Percentiles rank a stretch among this genome's conserved stretches.
Conservation (phyloP, 140 eudicot genomes). For the Oenanthe javanica region DNA sequence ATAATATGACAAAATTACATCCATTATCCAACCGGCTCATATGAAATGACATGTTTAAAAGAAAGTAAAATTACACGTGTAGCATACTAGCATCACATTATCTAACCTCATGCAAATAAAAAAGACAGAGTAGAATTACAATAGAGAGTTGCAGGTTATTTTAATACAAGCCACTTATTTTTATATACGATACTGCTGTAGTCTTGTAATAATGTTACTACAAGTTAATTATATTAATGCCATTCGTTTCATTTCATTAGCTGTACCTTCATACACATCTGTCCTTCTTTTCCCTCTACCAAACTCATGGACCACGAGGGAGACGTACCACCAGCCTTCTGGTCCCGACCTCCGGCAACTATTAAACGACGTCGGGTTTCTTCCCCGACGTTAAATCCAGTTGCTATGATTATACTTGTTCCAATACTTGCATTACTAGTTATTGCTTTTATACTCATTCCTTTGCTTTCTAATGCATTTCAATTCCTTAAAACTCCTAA, state of each 20-base stretch:
- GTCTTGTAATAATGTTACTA: not conserved
- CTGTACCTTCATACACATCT: not conserved
- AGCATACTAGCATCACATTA: too few relatives aligned
- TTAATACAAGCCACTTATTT: too few relatives aligned
- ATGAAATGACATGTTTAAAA: too few relatives aligned
- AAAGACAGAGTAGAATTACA: too few relatives aligned
- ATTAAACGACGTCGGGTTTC: conserved; percentile 34
- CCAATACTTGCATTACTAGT: conserved; percentile 39
- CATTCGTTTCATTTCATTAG: not conserved
- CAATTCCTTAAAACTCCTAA: conserved; percentile 33
- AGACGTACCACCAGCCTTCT: conserved; percentile 40
- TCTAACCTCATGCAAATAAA: too few relatives aligned
- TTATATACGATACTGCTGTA: too few relatives aligned
- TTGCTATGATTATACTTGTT: conserved; percentile 42
- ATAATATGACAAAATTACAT: too few relatives aligned
- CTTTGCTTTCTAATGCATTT: conserved; percentile 44
- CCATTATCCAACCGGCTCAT: too few relatives aligned
- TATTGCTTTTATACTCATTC: conserved; percentile 39
- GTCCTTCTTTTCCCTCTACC: not conserved
- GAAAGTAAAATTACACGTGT: too few relatives aligned
- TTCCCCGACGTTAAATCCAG: conserved; percentile 43
- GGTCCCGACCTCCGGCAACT: conserved; percentile 38
- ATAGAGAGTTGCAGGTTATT: too few relatives aligned
- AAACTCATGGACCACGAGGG: conserved; percentile 47
- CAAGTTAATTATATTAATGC: not conserved